Conservation (phyloP, 208 protist genomes). For the Eutreptiella sp. region DNA sequence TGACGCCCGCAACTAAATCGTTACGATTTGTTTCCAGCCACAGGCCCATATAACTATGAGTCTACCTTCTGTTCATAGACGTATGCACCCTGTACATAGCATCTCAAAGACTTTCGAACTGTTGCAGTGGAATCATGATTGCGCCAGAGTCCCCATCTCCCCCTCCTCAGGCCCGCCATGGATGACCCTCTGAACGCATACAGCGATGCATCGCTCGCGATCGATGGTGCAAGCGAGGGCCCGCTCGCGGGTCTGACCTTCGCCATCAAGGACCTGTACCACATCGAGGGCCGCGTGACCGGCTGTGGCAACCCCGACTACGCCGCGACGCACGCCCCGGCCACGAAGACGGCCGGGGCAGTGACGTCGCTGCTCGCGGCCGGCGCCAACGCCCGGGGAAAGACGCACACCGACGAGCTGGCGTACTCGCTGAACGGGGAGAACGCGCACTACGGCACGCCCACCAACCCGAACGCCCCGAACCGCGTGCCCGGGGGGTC, state of each 20-base stretch:
- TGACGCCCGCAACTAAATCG: too few species aligned
- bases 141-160: too few species aligned
- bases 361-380: not conserved
- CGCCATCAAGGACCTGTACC: constrained; percentile 13
- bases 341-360: not conserved
- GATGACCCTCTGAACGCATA: too few species aligned
- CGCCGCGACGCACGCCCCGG: not conserved
- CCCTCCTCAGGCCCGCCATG: too few species aligned
- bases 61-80: too few species aligned
- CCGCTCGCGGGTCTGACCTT: not conserved
- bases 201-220: too few species aligned
- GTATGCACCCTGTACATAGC: too few species aligned
- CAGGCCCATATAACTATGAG: too few species aligned
- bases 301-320: not conserved
- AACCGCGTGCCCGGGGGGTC: constrained; percentile 15
- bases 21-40: too few species aligned
- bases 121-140: too few species aligned
- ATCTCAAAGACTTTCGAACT: too few species aligned
- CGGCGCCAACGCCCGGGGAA: constrained; percentile 2
- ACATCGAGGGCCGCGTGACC: constrained; percentile 3
- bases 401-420: constrained; percentile 7
- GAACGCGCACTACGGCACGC: constrained; percentile 13
- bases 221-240: constrained; percentile 6
- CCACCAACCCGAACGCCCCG: not conserved
- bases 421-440: not conserved